phyloP scores from a whole-genome alignment of 495 filamentous ascomycete species.

The Penicillium verhagenii region DNA sequence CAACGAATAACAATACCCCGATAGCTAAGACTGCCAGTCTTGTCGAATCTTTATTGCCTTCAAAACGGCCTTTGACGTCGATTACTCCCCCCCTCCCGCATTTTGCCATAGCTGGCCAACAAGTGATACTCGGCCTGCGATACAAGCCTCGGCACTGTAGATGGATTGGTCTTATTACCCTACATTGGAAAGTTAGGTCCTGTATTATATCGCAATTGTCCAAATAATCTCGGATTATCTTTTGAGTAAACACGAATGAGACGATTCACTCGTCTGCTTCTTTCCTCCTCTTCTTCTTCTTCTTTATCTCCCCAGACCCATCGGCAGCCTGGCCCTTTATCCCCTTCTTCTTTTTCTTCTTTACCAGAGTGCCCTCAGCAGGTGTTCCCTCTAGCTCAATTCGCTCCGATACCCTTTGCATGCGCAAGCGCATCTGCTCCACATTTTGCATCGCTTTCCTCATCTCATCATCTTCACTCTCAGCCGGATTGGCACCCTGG shows the following conservation, averaged over 20 bases:
- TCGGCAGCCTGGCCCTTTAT: slow-evolving; percentile 16
- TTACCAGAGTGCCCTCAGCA: slow-evolving; percentile 71
- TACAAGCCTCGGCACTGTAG: neutral
- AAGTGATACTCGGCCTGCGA: neutral
- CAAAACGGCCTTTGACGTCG: neutral
- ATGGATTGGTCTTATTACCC: neutral
- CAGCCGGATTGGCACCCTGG: slow-evolving; percentile 3
- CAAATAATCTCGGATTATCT: neutral
- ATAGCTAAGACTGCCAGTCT: neutral
- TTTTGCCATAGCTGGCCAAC: neutral
- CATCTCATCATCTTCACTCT: slow-evolving; percentile 75
- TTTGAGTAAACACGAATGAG: neutral
- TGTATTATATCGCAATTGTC: neutral
- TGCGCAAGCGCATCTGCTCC: slow-evolving; percentile 78
- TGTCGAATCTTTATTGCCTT: neutral
- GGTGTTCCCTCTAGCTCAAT: slow-evolving; percentile 69
- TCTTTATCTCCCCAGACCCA: slow-evolving; percentile 7
- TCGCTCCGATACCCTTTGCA: slow-evolving; percentile 86
- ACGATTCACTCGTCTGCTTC: neutral
- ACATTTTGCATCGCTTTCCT: slow-evolving; percentile 79
- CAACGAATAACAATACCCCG: slow-evolving; percentile 15
- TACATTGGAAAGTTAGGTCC: neutral
- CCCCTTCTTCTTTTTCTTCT: slow-evolving; percentile 70
- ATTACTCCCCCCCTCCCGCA: no score
- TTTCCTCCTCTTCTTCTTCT: slow-evolving; percentile 16